A percentile compares a stretch with the other conserved stretches of the same genome.
Conservation (phyloP, 148 eudicot species). For the Limonium bicolor region DNA sequence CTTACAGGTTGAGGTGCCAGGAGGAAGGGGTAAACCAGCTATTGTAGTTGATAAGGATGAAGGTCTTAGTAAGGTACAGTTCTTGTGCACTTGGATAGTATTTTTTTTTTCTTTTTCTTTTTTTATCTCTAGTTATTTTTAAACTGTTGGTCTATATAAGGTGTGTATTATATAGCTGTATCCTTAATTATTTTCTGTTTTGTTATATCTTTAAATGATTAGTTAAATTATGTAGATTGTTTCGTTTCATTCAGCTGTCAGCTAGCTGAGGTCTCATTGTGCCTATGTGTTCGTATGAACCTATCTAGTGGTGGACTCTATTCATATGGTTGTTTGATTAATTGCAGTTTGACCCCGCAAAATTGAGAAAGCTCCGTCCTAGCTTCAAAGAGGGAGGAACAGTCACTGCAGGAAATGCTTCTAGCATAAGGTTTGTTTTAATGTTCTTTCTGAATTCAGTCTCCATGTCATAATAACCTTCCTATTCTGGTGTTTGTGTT, state of each 20-base stretch:
- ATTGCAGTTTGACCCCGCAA: conserved; percentile 69
- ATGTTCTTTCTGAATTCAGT: conserved; percentile 4
- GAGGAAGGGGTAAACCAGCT: conserved; percentile 49
- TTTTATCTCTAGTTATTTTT: too few relatives aligned
- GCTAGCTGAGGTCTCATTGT: too few relatives aligned
- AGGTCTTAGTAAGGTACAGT: conserved; percentile 55
- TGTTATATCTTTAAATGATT: too few relatives aligned
- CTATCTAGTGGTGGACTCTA: too few relatives aligned
- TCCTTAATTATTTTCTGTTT: too few relatives aligned
- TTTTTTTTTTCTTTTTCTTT: too few relatives aligned
- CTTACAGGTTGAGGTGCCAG: conserved; percentile 59
- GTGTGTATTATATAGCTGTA: too few relatives aligned
- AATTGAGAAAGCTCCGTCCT: conserved; percentile 70
- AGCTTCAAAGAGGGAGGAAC: conserved; percentile 82
- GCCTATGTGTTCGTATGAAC: too few relatives aligned
- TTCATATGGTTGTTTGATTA: neutral
- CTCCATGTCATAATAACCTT: neutral
- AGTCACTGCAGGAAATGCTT: conserved; percentile 97
- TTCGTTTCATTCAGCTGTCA: too few relatives aligned
- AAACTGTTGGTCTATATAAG: too few relatives aligned
- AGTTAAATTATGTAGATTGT: too few relatives aligned
- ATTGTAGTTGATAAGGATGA: conserved; percentile 58
- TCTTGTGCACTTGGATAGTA: too few relatives aligned
- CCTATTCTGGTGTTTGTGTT: neutral
- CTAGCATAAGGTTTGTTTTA: conserved; percentile 56